Percentiles rank a stretch among this genome's conserved stretches.
These are phyloP conservation scores for Russula abietina DNA, from an alignment of 768 basidiomycete species.

Conservation along the genomic window DNA sequence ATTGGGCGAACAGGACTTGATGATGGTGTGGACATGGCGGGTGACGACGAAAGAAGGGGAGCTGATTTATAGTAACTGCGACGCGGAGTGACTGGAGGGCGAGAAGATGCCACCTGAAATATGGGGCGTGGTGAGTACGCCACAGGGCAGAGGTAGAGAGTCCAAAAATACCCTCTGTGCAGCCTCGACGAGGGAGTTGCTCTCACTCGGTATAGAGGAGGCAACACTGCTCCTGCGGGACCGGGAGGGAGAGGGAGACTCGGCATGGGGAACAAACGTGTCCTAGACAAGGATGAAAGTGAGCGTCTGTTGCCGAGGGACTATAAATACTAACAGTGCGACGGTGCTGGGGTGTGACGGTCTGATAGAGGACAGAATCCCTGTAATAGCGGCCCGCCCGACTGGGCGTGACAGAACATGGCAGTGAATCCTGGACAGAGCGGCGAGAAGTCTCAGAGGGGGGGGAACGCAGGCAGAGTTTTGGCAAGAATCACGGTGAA, in stretches of 20 bases:
- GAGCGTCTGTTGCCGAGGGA: background rate
- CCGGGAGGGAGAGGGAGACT: constrained; percentile 24
- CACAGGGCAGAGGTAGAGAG: constrained; percentile 28
- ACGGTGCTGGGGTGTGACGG: constrained; percentile 19
- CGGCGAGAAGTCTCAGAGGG: background rate
- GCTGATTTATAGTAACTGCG: constrained; percentile 36
- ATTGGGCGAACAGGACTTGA: constrained; percentile 56
- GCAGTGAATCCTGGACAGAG: constrained; percentile 37
- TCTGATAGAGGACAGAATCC: constrained; percentile 24
- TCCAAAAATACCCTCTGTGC: constrained; percentile 30
- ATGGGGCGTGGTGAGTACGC: constrained; percentile 24
- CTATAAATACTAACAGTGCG: constrained; percentile 14
- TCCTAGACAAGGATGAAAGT: constrained; percentile 12
- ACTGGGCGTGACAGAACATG: constrained; percentile 29
- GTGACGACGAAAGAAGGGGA: constrained; percentile 57
- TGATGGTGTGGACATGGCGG: constrained; percentile 52
- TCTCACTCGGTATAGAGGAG: constrained; percentile 24
- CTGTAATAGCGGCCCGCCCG: constrained; percentile 23
- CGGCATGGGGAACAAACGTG: constrained; percentile 18
- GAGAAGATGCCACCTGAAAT: constrained; percentile 31
- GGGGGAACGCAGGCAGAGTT: too few species aligned
- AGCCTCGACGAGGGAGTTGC: constrained; percentile 21
- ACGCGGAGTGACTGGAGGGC: constrained; percentile 48
- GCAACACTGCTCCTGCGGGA: constrained; percentile 21
- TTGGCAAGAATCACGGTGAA: background rate